These are phyloP conservation scores for Ustilago trichophora DNA, from an alignment of 1,284 basidiomycete genomes.

Conservation along the genomic window DNA sequence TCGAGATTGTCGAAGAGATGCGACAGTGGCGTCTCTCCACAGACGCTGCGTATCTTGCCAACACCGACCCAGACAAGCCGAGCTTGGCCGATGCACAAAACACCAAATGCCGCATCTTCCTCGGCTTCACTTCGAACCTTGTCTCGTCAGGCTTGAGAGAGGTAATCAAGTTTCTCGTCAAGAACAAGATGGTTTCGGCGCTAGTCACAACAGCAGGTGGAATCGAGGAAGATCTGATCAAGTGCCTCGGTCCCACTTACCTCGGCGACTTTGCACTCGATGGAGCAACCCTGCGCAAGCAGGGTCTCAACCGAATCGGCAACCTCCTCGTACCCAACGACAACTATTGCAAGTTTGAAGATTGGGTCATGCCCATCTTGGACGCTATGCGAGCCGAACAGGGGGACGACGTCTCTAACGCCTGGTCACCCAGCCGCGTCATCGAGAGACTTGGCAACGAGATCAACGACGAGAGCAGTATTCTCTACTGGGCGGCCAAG, in stretches of 20 bases:
- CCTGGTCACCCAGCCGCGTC: constrained; percentile 93
- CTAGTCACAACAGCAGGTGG: constrained; percentile 98
- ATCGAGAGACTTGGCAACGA: constrained; percentile 91
- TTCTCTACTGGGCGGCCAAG: constrained; percentile 97
- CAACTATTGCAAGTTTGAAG: constrained; percentile 99
- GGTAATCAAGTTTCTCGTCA: constrained; percentile 89
- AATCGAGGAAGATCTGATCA: constrained; percentile 99
- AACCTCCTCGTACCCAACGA: constrained; percentile 97
- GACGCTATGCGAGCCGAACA: constrained; percentile 92
- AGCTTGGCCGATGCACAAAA: constrained; percentile 70
- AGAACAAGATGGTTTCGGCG: constrained; percentile 87
- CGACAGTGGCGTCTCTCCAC: constrained; percentile 54
- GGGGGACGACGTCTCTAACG: constrained; percentile 71
- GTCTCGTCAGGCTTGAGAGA: constrained; percentile 97
- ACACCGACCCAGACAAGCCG: constrained; percentile 44
- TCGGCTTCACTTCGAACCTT: constrained; percentile 98
- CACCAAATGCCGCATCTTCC: constrained; percentile 85
- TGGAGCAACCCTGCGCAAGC: constrained; percentile 83
- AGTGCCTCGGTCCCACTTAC: constrained; percentile 95
- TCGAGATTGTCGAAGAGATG: constrained; percentile 90
- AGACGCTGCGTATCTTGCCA: constrained; percentile 39
- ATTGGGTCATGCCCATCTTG: constrained; percentile 95
- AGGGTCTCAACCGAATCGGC: constrained; percentile 95
- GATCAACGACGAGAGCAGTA: constrained; percentile 89
- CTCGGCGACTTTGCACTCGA: constrained; percentile 87